Evolutionary conservation across 768 basidiomycete species (phyloP).

Genomic region (Agrocybe pediades): DNA sequence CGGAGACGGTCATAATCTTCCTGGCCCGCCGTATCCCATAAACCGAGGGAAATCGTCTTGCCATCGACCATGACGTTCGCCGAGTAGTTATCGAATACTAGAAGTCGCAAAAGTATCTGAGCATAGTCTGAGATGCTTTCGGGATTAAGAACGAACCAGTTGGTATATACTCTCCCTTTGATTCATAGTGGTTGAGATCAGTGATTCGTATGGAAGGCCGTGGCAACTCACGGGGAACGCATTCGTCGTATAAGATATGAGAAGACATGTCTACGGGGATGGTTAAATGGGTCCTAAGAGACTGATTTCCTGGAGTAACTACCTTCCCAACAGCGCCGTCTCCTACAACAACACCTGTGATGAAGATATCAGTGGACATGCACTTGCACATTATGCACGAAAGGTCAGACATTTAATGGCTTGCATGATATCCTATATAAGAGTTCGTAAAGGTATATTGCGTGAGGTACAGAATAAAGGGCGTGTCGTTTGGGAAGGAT

Average conservation of each 20-base stretch:
- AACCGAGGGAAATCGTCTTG: conserved; percentile 95
- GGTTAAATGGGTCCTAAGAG: conserved; percentile 6
- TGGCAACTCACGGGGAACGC: conserved; percentile 80
- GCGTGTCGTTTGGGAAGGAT: conserved; percentile 24
- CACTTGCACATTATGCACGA: conserved; percentile 6
- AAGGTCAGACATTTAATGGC: conserved; percentile 81
- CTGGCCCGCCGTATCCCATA: conserved; percentile 99
- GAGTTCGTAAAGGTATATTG: conserved; percentile 17
- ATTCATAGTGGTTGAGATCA: conserved; percentile 19
- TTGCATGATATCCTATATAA: conserved; percentile 61
- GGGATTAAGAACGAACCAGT: conserved; percentile 59
- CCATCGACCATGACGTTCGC: conserved; percentile 99
- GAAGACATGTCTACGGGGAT: conserved; percentile 82
- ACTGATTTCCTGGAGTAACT: not conserved
- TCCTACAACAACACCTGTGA: conserved; percentile 92
- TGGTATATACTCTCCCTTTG: conserved; percentile 94
- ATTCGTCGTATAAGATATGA: conserved; percentile 99
- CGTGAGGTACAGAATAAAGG: conserved; percentile 14
- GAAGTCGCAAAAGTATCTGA: conserved; percentile 7
- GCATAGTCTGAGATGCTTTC: not conserved
- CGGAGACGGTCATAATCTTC: conserved; percentile 99
- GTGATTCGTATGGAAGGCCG: conserved; percentile 4
- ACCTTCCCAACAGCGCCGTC: conserved; percentile 99
- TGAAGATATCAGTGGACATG: conserved; percentile 30
- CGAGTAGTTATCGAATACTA: conserved; percentile 98